Conservation (phyloP, 768 basidiomycete genomes). For the Candolleomyces eurysporus region DNA sequence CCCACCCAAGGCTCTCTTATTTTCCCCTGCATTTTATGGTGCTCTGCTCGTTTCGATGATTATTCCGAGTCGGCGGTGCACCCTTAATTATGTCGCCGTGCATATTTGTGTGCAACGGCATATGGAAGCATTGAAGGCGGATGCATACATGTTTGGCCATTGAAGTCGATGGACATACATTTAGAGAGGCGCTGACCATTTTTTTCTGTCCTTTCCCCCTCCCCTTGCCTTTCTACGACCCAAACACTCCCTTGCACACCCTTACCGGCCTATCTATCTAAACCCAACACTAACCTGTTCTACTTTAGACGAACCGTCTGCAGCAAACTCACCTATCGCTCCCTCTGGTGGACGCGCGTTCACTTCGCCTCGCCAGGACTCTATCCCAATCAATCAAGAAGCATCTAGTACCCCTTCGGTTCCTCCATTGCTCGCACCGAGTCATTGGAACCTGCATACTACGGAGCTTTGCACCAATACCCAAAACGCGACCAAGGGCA, state of each 20-base stretch:
- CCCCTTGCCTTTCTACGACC: background rate
- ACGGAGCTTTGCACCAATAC: background rate
- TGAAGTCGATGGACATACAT: background rate
- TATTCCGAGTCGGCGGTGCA: background rate
- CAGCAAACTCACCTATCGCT: conserved; percentile 5
- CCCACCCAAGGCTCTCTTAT: background rate
- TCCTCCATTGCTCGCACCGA: background rate
- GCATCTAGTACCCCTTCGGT: background rate
- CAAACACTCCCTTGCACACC: background rate
- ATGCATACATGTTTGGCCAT: conserved; percentile 2
- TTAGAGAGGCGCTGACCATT: background rate
- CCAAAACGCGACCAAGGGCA: background rate
- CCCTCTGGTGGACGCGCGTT: background rate
- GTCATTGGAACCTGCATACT: background rate
- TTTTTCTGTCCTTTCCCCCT: background rate
- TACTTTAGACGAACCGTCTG: conserved; percentile 9
- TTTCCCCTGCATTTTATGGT: background rate
- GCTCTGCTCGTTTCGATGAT: background rate
- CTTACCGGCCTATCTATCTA: background rate
- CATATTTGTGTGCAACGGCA: background rate
- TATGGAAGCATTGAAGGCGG: conserved; percentile 2
- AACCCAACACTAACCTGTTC: background rate
- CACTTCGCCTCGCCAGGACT: background rate
- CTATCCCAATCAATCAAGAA: background rate
- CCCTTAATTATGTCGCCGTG: background rate